Conservation (phyloP, 768 basidiomycete species). For the Sarcomyxa edulis region DNA sequence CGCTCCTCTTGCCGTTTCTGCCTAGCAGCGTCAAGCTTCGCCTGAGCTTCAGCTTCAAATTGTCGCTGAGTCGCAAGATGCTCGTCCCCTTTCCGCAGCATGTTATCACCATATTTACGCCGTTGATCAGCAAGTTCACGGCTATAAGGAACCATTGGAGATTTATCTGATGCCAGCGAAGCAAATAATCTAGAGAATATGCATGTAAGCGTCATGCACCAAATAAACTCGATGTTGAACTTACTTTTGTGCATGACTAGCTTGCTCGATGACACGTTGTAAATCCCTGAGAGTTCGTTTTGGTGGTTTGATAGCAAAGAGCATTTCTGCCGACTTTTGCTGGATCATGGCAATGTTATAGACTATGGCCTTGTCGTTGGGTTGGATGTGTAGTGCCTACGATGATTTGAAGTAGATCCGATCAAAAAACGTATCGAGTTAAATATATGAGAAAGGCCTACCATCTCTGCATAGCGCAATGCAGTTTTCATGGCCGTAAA, state of each 20-base stretch:
- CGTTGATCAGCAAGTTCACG: slow-evolving; percentile 87
- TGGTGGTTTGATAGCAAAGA: slow-evolving; percentile 65
- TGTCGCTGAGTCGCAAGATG: slow-evolving; percentile 70
- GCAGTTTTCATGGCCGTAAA: slow-evolving; percentile 81
- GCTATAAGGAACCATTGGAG: slow-evolving; percentile 72
- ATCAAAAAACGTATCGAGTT: slow-evolving; percentile 3
- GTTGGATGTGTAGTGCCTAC: slow-evolving; percentile 81
- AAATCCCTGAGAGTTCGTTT: slow-evolving; percentile 83
- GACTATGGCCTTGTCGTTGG: slow-evolving; percentile 82
- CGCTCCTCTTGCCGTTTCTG: slow-evolving; percentile 77
- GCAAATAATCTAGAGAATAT: slow-evolving; percentile 63
- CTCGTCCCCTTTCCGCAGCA: slow-evolving; percentile 77
- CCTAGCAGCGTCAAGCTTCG: slow-evolving; percentile 72
- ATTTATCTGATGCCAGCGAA: slow-evolving; percentile 71
- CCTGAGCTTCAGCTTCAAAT: slow-evolving; percentile 65
- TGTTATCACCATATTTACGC: slow-evolving; percentile 81
- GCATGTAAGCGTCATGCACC: neutral
- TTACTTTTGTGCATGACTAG: slow-evolving; percentile 82
- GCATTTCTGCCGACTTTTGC: slow-evolving; percentile 91
- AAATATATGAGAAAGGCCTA: slow-evolving; percentile 22
- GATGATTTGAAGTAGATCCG: neutral
- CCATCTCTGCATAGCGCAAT: slow-evolving; percentile 76
- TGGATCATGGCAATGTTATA: slow-evolving; percentile 99
- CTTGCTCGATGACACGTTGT: slow-evolving; percentile 71
- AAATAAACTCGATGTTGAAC: slow-evolving; percentile 13